Percentiles rank a stretch among this genome's conserved stretches.
phyloP scores from a whole-genome alignment of 495 filamentous ascomycete genomes.

The Aspergillus conjunctus region DNA sequence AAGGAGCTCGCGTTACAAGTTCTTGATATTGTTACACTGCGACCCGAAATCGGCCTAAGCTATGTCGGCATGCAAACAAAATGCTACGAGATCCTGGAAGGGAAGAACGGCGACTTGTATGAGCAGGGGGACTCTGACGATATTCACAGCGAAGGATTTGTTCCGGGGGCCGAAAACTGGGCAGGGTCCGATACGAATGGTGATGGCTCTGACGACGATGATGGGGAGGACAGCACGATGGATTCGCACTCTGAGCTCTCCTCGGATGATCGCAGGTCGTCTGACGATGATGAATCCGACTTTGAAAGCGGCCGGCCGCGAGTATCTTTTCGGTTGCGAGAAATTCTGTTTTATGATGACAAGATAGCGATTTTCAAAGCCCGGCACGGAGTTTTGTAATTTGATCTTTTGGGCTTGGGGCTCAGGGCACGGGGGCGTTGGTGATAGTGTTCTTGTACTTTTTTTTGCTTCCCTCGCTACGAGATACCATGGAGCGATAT shows the following conservation, averaged over 20 bases:
- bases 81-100: conserved; percentile 88
- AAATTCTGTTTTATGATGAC: conserved; percentile 90
- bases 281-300: conserved; percentile 56
- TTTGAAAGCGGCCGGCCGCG: conserved; percentile 51
- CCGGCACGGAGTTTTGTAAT: conserved; percentile 68
- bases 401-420: conserved; percentile 8
- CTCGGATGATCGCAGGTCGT: conserved; percentile 38
- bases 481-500: conserved; percentile 23
- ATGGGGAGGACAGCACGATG: conserved; percentile 32
- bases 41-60: conserved; percentile 81
- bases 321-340: conserved; percentile 66
- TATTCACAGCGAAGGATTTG: conserved; percentile 46
- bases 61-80: conserved; percentile 81
- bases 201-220: conserved; percentile 54
- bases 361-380: conserved; percentile 84
- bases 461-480: conserved; percentile 9
- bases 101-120: conserved; percentile 50
- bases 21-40: conserved; percentile 79
- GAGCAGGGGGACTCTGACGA: conserved; percentile 38
- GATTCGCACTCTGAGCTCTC: conserved; percentile 47
- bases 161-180: conserved; percentile 43
- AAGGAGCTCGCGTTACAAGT: conserved; percentile 83
- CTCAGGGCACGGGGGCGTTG: conserved; percentile 5
- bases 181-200: conserved; percentile 49
- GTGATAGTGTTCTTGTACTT: conserved; percentile 12